Percentiles rank a stretch among this genome's conserved stretches.
Conservation (phyloP, 768 basidiomycete species). For the Auricularia auricula-judae region DNA sequence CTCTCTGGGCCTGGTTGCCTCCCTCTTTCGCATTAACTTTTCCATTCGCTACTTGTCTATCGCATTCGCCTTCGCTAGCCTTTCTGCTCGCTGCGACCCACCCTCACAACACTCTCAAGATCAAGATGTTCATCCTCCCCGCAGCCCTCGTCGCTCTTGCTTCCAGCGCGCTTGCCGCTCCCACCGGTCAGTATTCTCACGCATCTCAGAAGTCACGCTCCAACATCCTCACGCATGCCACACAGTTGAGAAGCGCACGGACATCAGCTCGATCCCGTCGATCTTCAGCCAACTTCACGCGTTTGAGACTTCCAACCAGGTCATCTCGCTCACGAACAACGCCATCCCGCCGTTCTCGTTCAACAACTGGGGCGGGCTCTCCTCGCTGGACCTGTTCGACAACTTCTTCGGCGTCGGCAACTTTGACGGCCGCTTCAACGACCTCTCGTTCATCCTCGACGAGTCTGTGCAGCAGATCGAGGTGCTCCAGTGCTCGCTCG, state of each 20-base stretch:
- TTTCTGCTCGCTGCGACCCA: background rate
- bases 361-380: background rate
- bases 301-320: background rate
- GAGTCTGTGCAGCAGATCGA: background rate
- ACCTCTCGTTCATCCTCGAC: background rate
- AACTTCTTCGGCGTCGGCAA: background rate
- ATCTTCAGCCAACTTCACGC: background rate
- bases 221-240: background rate
- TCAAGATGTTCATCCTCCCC: background rate
- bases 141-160: background rate
- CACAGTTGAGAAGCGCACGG: background rate
- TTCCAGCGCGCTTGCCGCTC: background rate
- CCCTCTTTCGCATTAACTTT: background rate
- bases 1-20: background rate
- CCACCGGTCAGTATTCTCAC: background rate
- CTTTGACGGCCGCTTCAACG: background rate
- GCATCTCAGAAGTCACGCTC: background rate
- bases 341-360: background rate
- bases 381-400: background rate
- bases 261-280: background rate
- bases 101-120: background rate
- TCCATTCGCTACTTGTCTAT: background rate
- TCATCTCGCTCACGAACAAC: background rate
- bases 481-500: background rate
- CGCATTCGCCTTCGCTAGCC: background rate